Conservation (phyloP, 305 asterid species). For the Fraxinus baroniana region DNA sequence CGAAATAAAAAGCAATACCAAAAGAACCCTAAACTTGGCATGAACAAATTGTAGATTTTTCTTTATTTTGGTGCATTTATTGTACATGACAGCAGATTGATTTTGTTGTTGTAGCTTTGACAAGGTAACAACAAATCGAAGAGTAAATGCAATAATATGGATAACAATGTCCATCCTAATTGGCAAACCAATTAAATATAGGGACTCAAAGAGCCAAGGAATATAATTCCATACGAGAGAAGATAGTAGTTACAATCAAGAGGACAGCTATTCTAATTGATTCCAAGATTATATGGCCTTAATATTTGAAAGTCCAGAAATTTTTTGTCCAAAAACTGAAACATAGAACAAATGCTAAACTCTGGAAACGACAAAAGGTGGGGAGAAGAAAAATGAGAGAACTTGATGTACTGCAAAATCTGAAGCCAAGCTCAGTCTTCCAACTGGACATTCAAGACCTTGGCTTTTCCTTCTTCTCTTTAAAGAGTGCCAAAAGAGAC, state of each 20-base stretch:
- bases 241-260: neutral
- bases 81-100: neutral
- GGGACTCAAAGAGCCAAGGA: neutral
- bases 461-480: conserved; percentile 37
- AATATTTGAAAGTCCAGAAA: neutral
- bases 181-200: neutral
- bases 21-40: neutral
- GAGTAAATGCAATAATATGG: neutral
- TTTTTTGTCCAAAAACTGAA: neutral
- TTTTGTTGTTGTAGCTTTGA: neutral
- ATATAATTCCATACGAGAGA: neutral
- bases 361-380: neutral
- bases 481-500: conserved; percentile 33
- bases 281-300: neutral
- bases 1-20: too few relatives aligned
- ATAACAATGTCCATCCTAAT: neutral
- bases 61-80: neutral
- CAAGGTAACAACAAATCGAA: neutral
- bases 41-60: neutral
- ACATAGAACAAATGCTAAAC: neutral
- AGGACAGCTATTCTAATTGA: neutral
- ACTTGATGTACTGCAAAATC: neutral
- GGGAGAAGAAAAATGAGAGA: neutral
- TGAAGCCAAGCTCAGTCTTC: neutral
- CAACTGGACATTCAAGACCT: conserved; percentile 20